phyloP scores from a whole-genome alignment of 768 basidiomycete species.

The Tulasnella sp. region DNA sequence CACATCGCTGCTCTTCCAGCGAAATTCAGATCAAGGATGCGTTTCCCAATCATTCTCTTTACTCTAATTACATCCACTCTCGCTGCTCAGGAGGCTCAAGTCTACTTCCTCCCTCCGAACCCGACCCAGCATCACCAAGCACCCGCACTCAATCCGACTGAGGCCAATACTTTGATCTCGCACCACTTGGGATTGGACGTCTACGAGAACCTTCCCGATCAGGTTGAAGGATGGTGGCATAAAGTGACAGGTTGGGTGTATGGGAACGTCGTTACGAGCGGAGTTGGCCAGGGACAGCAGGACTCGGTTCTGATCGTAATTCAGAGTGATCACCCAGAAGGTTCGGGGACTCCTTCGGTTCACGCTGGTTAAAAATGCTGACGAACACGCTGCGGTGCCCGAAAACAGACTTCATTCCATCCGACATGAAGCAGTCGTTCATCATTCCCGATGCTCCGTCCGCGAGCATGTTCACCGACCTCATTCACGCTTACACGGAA shows the following conservation, averaged over 20 bases:
- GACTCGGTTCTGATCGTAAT: conserved; percentile 18
- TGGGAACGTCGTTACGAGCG: background rate
- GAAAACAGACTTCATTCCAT: conserved; percentile 49
- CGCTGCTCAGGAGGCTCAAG: conserved; percentile 12
- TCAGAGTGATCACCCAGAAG: conserved; percentile 21
- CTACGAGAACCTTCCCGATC: background rate
- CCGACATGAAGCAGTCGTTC: conserved; percentile 44
- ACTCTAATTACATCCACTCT: background rate
- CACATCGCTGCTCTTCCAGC: conserved; percentile 2
- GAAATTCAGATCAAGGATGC: conserved; percentile 1
- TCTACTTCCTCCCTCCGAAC: conserved; percentile 14
- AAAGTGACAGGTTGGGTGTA: background rate
- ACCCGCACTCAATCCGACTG: conserved; percentile 8
- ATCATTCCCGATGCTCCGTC: conserved; percentile 27
- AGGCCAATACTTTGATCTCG: conserved; percentile 7
- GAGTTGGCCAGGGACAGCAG: conserved; percentile 14
- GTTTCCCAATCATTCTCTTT: background rate
- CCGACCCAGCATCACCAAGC: conserved; percentile 8
- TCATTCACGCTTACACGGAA: conserved; percentile 50
- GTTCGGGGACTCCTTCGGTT: background rate
- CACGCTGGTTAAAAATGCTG: background rate
- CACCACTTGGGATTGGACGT: conserved; percentile 18
- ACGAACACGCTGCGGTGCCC: background rate
- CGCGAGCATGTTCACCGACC: conserved; percentile 34
- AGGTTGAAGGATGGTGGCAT: background rate